phyloP scores from a whole-genome alignment of 208 protist genomes.

The Acanthamoeba triangularis region DNA sequence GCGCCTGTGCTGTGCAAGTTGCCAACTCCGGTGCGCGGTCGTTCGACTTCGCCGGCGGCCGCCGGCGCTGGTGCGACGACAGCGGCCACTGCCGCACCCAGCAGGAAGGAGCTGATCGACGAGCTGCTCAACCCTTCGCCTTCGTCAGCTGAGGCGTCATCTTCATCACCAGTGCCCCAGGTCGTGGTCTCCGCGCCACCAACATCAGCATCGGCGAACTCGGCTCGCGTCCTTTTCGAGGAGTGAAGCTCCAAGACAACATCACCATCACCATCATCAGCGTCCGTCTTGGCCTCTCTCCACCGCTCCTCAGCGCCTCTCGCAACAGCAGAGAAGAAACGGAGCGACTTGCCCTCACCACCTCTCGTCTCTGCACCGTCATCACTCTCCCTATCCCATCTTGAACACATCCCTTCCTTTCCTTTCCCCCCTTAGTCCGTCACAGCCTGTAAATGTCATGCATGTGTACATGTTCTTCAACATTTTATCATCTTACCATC shows the following conservation, averaged over 20 bases:
- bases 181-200: neutral
- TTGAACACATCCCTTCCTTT: neutral
- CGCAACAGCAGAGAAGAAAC: neutral
- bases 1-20: neutral
- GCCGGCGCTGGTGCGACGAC: neutral
- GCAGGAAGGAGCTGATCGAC: neutral
- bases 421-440: neutral
- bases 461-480: neutral
- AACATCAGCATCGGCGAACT: neutral
- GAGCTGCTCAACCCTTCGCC: conserved; percentile 34
- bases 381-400: neutral
- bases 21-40: conserved; percentile 1
- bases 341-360: neutral
- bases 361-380: neutral
- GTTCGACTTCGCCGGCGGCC: neutral
- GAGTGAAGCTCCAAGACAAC: neutral
- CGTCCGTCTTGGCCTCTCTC: neutral
- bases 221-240: conserved; percentile 11
- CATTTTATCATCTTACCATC: too few species aligned
- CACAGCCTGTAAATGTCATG: conserved; percentile 43
- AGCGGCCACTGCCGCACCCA: neutral
- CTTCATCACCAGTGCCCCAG: neutral
- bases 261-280: neutral
- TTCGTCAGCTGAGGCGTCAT: neutral
- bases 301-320: neutral